Base-by-base conservation (phyloP, 2,329 filamentous ascomycete species). In the Colletotrichum sp. region DNA sequence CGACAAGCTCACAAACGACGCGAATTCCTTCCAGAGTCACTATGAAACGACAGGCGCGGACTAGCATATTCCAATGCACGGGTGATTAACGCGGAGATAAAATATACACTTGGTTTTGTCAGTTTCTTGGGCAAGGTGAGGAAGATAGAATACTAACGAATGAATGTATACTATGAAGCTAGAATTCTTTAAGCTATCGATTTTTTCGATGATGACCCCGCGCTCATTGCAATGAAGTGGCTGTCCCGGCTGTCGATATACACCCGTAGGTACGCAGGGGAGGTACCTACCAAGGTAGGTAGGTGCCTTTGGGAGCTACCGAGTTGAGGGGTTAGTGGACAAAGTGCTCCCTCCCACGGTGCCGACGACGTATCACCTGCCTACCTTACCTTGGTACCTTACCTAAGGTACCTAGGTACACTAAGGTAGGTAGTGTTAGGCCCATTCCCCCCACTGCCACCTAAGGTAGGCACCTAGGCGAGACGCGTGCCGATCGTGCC, bases 1-100 rank as follows among this genome's bases (percentile, higher is more conserved):
- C 72, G 84, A 87, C 28, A 79, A 78, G 49, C 80, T 88, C 76
- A 83, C 80, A 4, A 84, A 82, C 68, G 83, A 86, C 24, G 69
- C 63, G 21, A 36, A 71, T 44, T 75, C 72, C 26, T 39, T 5
- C 8, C 52, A 55, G 18, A 68, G 63, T 18, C 63, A 72, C 28
- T 85, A 86, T 34, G 84, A 80, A 28, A 34, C 28, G 12, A 32
- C 28, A 21, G 12, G 30, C n/a, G 18, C 30, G n/a, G 59, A 59
- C 79, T 72, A 15, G 67, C 80, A 8, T 77, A 74, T 32, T 69
- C 39, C n/a, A 77, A 79, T 67, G 24, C 26, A 39, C 60, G 49
- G 34, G 32, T 16, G 24, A 26, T 8, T 59, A 18, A 59, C 16
- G n/a, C n/a, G 9, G 10, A 49, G n/a, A 49, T 21, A 10, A 10